phyloP scores from a whole-genome alignment of 257 asterid genomes.

The Nicotiana tabacum region DNA sequence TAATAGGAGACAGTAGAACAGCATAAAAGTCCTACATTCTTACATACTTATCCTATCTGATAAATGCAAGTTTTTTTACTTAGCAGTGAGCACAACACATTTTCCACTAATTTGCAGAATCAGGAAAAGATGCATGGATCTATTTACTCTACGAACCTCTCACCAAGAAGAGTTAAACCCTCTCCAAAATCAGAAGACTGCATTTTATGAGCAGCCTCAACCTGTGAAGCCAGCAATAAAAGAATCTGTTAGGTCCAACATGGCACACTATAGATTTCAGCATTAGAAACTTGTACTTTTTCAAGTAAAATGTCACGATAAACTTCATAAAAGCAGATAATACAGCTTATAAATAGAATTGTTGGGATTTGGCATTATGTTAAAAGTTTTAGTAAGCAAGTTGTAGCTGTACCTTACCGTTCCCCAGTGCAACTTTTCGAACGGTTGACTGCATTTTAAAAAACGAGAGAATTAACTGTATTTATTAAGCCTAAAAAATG shows the following conservation, averaged over 20 bases:
- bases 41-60: background rate
- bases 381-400: background rate
- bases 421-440: slow-evolving; percentile 67
- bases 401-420: slow-evolving; percentile 62
- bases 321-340: background rate
- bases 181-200: slow-evolving; percentile 64
- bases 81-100: background rate
- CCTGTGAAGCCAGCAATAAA: slow-evolving; percentile 37
- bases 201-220: slow-evolving; percentile 55
- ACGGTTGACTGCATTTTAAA: slow-evolving; percentile 77
- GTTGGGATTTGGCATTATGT: background rate
- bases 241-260: slow-evolving; percentile 1
- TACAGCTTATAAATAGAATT: background rate
- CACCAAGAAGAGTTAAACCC: slow-evolving; percentile 83
- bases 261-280: background rate
- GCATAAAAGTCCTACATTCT: background rate
- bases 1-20: background rate
- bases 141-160: slow-evolving; percentile 47
- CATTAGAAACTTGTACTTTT: background rate
- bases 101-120: background rate
- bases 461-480: slow-evolving; percentile 15
- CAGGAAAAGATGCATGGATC: background rate
- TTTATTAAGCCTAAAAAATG: slow-evolving; percentile 9
- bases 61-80: background rate
- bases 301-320: background rate